Evolutionary conservation across 2,329 filamentous ascomycete species (phyloP).

Genomic region (Tetracladium maxilliforme): DNA sequence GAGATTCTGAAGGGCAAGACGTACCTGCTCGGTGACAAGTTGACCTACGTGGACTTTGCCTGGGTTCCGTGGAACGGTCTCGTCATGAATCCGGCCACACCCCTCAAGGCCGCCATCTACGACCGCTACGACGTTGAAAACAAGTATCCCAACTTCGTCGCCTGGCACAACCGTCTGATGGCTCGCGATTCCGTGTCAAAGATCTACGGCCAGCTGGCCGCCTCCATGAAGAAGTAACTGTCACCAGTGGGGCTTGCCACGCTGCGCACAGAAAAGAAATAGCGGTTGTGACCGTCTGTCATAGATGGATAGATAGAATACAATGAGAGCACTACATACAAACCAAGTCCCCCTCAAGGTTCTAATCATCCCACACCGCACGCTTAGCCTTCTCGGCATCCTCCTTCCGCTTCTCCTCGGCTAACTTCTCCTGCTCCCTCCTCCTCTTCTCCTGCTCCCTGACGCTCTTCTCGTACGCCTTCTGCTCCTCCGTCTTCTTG

Average conservation of each 20-base stretch:
- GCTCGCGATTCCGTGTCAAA: slow-evolving; percentile 16
- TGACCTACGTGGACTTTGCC: slow-evolving; percentile 21
- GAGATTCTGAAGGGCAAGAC: slow-evolving; percentile 16
- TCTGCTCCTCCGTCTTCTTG: slow-evolving; percentile 75
- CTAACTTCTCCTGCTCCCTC: slow-evolving; percentile 56
- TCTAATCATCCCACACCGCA: slow-evolving; percentile 81
- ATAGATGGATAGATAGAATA: too few relatives aligned
- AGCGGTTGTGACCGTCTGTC: too few relatives aligned
- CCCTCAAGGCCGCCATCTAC: too few relatives aligned
- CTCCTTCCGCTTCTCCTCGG: slow-evolving; percentile 42
- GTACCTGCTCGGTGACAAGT: slow-evolving; percentile 26
- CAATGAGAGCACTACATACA: too few relatives aligned
- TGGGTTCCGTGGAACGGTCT: slow-evolving; percentile 13
- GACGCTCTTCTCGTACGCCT: slow-evolving; percentile 68
- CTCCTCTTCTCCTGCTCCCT: slow-evolving; percentile 74
- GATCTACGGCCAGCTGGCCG: slow-evolving; percentile 2
- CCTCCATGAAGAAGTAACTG: too few relatives aligned
- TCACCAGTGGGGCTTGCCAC: too few relatives aligned
- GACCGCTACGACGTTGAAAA: slow-evolving; percentile 14
- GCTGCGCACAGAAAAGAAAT: too few relatives aligned
- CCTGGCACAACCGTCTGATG: slow-evolving; percentile 17
- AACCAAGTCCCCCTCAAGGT: too few relatives aligned
- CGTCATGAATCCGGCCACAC: too few relatives aligned
- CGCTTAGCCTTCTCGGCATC: slow-evolving; percentile 63
- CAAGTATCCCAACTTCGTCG: slow-evolving; percentile 18